Evolutionary conservation across 345 rosid genomes (phyloP).

Genomic region (Murraya koenigii): DNA sequence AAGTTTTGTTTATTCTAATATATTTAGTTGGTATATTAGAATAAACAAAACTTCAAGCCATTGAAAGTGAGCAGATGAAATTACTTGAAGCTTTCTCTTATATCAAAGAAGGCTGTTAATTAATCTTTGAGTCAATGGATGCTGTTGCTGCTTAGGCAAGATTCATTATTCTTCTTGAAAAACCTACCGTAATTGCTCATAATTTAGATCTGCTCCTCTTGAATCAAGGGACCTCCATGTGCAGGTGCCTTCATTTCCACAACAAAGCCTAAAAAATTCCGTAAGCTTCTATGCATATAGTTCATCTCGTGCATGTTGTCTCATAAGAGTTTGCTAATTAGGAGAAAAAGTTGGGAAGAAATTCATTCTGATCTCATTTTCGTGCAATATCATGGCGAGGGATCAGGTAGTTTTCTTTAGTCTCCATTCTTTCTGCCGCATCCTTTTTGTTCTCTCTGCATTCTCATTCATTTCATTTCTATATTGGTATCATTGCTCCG

Average conservation of each 20-base stretch:
- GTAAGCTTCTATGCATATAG: neutral
- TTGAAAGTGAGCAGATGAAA: no score
- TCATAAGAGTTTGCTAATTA: neutral
- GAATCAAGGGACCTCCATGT: slow-evolving; percentile 23
- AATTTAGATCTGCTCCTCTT: neutral
- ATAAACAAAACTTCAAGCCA: no score
- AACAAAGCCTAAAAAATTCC: neutral
- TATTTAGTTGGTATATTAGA: no score
- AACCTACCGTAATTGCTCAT: neutral
- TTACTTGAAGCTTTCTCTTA: no score
- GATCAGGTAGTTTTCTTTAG: slow-evolving; percentile 36
- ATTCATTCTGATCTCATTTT: slow-evolving; percentile 9
- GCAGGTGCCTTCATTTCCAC: slow-evolving; percentile 23
- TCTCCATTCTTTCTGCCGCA: slow-evolving; percentile 51
- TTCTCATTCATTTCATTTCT: slow-evolving; percentile 58
- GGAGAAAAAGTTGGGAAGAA: neutral
- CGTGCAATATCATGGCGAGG: slow-evolving; percentile 44
- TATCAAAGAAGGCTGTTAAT: neutral
- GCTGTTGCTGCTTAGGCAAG: slow-evolving; percentile 4
- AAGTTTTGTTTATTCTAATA: slow-evolving; percentile 5
- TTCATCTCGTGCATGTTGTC: slow-evolving; percentile 15
- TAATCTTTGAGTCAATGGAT: slow-evolving; percentile 26
- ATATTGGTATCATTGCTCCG: slow-evolving; percentile 44
- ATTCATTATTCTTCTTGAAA: slow-evolving; percentile 8
- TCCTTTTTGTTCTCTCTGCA: slow-evolving; percentile 40